phyloP scores from a whole-genome alignment of 2,329 filamentous ascomycete genomes.

The Scortechinia acanthostroma region DNA sequence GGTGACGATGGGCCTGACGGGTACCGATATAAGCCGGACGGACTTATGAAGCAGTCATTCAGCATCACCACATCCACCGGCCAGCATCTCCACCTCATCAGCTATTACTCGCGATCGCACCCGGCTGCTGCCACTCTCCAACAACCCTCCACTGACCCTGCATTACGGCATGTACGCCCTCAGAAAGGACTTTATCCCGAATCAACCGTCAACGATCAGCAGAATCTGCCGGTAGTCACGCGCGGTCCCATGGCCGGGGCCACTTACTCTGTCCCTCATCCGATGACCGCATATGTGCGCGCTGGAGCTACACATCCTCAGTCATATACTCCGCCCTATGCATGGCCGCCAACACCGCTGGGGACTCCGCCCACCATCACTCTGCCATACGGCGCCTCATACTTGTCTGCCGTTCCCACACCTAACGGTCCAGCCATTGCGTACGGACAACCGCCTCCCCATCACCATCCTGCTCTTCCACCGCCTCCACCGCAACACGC shows the following conservation, averaged over 20 bases:
- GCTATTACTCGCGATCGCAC: conserved; percentile 83
- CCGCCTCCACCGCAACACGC: background rate
- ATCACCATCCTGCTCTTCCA: background rate
- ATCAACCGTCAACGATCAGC: conserved; percentile 73
- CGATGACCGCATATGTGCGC: background rate
- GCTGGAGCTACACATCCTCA: background rate
- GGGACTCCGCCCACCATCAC: background rate
- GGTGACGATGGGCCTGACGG: conserved; percentile 72
- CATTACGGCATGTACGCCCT: conserved; percentile 74
- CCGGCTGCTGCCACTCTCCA: conserved; percentile 66
- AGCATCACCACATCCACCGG: conserved; percentile 87
- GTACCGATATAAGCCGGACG: conserved; percentile 90
- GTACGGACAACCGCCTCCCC: background rate
- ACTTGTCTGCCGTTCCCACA: background rate
- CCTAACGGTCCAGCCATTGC: background rate
- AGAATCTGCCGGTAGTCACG: background rate
- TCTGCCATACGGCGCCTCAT: background rate
- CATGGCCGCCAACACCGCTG: background rate
- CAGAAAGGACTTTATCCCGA: conserved; percentile 96
- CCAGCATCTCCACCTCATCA: conserved; percentile 93
- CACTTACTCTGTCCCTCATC: background rate
- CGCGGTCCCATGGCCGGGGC: background rate
- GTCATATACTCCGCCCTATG: background rate
- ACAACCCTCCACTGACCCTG: conserved; percentile 75
- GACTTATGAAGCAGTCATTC: conserved; percentile 98